phyloP scores from a whole-genome alignment of 805 yeast species.

The Vanderwaltozyma tropicalis region DNA sequence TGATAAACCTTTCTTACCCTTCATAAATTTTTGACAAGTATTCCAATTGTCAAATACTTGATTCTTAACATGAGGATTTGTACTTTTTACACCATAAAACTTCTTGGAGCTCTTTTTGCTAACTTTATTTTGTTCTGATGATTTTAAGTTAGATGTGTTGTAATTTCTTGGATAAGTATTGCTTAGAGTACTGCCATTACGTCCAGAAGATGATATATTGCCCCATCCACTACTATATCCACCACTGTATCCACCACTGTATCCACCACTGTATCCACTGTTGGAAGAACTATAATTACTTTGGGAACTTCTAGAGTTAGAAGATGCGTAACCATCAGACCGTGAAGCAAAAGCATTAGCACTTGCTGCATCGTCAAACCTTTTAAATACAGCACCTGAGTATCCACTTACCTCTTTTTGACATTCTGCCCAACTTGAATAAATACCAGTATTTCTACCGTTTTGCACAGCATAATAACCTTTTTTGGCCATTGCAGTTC shows the following conservation, averaged over 20 bases:
- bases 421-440: slow-evolving; percentile 48
- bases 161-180: not conserved
- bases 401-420: slow-evolving; percentile 44
- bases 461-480: slow-evolving; percentile 49
- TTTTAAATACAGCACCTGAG: slow-evolving; percentile 46
- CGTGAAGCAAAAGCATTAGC: slow-evolving; percentile 36
- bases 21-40: slow-evolving; percentile 24
- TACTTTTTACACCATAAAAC: slow-evolving; percentile 29
- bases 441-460: slow-evolving; percentile 51
- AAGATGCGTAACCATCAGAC: not conserved
- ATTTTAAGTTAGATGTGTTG: no score
- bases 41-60: slow-evolving; percentile 26
- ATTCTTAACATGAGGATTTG: slow-evolving; percentile 17
- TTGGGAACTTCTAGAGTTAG: not conserved
- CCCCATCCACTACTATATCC: no score
- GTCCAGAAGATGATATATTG: no score
- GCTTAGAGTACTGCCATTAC: no score
- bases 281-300: not conserved
- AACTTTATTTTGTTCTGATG: not conserved
- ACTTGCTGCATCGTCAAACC: slow-evolving; percentile 37
- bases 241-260: no score
- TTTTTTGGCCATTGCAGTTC: no score
- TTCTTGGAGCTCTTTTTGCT: not conserved
- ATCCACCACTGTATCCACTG: not conserved
- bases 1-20: slow-evolving; percentile 30